Percentiles rank a stretch among this genome's conserved stretches.
phyloP scores from a whole-genome alignment of 1,284 basidiomycete species.

The Trichosporon sp. region DNA sequence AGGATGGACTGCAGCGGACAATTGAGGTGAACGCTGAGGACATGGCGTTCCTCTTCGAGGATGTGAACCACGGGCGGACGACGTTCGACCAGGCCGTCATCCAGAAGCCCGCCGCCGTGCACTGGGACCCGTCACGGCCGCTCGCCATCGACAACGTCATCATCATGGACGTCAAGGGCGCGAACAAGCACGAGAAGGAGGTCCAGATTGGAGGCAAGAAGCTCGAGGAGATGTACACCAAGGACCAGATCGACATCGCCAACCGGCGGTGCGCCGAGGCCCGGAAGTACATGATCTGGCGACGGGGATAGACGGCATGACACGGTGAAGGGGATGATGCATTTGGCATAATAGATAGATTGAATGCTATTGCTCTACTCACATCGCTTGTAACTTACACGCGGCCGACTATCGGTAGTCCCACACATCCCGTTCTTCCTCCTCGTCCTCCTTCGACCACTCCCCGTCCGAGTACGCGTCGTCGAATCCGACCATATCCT shows the following conservation, averaged over 20 bases:
- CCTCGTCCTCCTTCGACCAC: conserved; percentile 26
- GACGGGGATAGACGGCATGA: conserved; percentile 23
- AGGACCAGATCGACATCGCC: conserved; percentile 58
- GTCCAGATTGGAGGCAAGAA: conserved; percentile 51
- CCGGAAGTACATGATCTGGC: conserved; percentile 51
- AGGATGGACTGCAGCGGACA: conserved; percentile 24
- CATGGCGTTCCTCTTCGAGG: conserved; percentile 76
- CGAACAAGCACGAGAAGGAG: conserved; percentile 61
- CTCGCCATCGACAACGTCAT: conserved; percentile 71
- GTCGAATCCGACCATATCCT: conserved; percentile 44
- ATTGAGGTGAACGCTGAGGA: conserved; percentile 67
- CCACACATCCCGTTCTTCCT: conserved; percentile 32
- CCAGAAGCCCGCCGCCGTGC: conserved; percentile 52
- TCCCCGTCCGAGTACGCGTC: conserved; percentile 31
- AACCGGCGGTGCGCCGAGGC: conserved; percentile 51
- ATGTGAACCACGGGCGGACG: conserved; percentile 73
- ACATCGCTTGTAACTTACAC: neutral
- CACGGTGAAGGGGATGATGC: conserved; percentile 1
- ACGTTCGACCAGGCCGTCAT: conserved; percentile 67
- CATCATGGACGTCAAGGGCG: conserved; percentile 70
- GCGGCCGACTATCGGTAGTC: conserved; percentile 25
- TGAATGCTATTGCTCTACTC: conserved; percentile 1
- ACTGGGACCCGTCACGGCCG: conserved; percentile 68
- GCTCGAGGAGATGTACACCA: conserved; percentile 63
- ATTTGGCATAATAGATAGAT: neutral